Base-by-base conservation (phyloP, 176 grass and related monocot species). In the Paspalum notatum region DNA sequence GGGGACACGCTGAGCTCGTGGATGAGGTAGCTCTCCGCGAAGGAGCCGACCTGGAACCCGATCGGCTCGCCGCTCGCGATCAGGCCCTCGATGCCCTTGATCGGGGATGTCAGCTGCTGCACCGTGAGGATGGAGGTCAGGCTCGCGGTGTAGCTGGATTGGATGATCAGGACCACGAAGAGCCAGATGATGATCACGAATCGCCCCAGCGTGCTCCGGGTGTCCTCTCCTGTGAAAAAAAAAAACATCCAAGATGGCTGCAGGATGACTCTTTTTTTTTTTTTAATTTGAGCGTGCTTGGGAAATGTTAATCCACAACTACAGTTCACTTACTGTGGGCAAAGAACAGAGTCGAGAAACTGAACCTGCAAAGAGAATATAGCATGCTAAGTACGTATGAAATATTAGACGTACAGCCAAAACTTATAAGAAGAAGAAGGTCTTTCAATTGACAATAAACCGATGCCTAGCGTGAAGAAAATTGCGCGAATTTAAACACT, bases 281-380 rank as follows among this genome's bases (percentile, higher is more conserved):
- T n/a, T n/a, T n/a, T n/a, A n/a, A 43, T 43, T 4, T 79, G 48
- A 88, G 43, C 10, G 62, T n/a, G 43, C 24, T 45, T 17, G 16
- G 11, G 10, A 53, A 58, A 32, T 32, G 8, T 32, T 63, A 2
- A 43, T 76, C 3, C 5, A 66, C 7, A 51, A 37, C 65, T 76
- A 71, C 6, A 32, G 58, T 87, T 72, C 66, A 91, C 90, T 97
- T 84, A 97, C 94, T 89, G 65, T 97, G 94, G 48, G 94, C 78
- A 22, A 97, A 97, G 80, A 97, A 97, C 46, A 97, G 85, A 80
- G 94, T 97, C 43, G 88, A 97, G 81, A 97, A 93, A 76, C 94
- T 91, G 86, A 97, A 97, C 94, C 94, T 97, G 86, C 63, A 76
- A 81, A 72, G 25, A 69, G 56, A 71, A 46, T 12, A 76, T 13